Percentiles rank a stretch among this genome's conserved stretches.
Evolutionary conservation across 2,329 filamentous ascomycete genomes (phyloP).

Genomic region (Arthrobotrys musiformis): DNA sequence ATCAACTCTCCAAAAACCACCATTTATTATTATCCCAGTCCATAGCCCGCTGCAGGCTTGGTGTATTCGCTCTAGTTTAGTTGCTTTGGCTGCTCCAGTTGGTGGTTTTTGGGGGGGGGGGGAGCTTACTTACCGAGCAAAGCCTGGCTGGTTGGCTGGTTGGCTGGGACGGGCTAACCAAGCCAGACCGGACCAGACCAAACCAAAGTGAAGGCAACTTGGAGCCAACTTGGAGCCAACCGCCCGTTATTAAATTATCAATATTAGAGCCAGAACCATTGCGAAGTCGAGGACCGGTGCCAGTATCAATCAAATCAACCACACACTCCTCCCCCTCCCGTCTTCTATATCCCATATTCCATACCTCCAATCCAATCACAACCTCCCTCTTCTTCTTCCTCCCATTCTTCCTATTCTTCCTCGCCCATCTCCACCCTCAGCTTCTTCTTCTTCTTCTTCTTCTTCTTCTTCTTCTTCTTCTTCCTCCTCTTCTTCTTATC

Average conservation of each 20-base stretch:
- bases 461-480: background rate
- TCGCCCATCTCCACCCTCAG: background rate
- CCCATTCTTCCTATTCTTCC: background rate
- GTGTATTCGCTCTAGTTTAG: no score
- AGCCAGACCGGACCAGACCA: background rate
- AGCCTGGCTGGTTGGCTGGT: slow-evolving; percentile 4
- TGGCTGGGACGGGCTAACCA: background rate
- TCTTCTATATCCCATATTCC: slow-evolving; percentile 3
- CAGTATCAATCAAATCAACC: no score
- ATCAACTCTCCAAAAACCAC: slow-evolving; percentile 8
- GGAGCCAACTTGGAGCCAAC: no score
- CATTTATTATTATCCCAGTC: background rate
- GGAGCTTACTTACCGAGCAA: background rate
- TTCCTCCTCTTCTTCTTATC: background rate
- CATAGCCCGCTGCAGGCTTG: background rate
- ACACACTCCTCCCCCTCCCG: background rate
- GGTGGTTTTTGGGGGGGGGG: background rate
- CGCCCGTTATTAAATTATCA: no score
- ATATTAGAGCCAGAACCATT: no score
- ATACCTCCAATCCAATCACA: no score
- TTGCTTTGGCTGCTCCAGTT: background rate
- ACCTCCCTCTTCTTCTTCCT: background rate
- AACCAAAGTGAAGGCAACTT: no score
- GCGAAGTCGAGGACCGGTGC: no score
- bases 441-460: background rate